Percentiles rank a stretch among this genome's conserved stretches.
Conservation (phyloP, 805 yeast species). For the Cyberlindnera xylosilytica region DNA sequence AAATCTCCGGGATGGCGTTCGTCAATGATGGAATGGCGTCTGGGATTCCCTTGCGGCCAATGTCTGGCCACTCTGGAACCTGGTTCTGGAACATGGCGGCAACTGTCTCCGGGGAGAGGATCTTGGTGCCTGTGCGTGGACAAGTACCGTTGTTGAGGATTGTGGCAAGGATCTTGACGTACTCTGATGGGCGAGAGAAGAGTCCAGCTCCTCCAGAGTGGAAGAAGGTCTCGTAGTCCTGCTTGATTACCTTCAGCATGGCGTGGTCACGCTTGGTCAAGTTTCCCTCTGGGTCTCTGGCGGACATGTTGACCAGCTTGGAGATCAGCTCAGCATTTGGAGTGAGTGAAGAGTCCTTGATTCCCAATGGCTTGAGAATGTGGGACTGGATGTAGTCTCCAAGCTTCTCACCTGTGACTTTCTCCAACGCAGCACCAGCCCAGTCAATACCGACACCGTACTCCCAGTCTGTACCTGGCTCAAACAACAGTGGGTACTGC, state of each 20-base stretch:
- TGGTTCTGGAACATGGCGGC: slow-evolving; percentile 31
- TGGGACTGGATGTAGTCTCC: slow-evolving; percentile 29
- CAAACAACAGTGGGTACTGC: slow-evolving; percentile 29
- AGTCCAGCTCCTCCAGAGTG: slow-evolving; percentile 44
- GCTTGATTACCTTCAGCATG: slow-evolving; percentile 5
- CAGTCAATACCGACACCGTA: slow-evolving; percentile 36
- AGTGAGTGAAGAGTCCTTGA: slow-evolving; percentile 26
- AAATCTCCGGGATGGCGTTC: slow-evolving; percentile 17
- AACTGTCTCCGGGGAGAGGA: slow-evolving; percentile 32
- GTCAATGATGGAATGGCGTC: slow-evolving; percentile 15
- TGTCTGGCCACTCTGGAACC: slow-evolving; percentile 29
- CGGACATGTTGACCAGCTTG: slow-evolving; percentile 25
- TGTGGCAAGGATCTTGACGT: slow-evolving; percentile 35
- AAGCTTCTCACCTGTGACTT: slow-evolving; percentile 28
- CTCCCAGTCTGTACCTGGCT: slow-evolving; percentile 37
- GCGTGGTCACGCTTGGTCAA: slow-evolving; percentile 11
- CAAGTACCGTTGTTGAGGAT: slow-evolving; percentile 40
- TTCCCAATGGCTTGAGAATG: slow-evolving; percentile 30
- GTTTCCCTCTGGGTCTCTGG: slow-evolving; percentile 17
- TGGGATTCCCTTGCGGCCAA: slow-evolving; percentile 21
- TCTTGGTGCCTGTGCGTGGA: slow-evolving; percentile 30
- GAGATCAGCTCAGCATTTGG: slow-evolving; percentile 21
- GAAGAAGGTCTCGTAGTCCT: slow-evolving; percentile 11
- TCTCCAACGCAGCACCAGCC: slow-evolving; percentile 34
- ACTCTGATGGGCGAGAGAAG: slow-evolving; percentile 38